Conservation (phyloP, 140 eudicot species). For the Stevia rebaudiana region DNA sequence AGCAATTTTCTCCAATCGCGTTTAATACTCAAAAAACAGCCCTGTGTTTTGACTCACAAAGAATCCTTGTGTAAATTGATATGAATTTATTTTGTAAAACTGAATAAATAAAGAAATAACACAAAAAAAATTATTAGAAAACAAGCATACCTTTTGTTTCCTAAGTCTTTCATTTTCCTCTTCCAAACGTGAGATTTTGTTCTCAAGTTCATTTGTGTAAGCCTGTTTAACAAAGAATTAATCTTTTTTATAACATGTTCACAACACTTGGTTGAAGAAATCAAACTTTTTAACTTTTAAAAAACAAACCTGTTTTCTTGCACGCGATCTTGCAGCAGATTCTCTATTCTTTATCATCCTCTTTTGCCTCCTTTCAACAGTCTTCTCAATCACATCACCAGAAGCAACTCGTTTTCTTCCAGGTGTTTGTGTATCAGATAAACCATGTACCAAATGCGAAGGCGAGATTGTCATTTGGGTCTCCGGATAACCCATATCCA, state of each 20-base stretch:
- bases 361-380: slow-evolving; percentile 89
- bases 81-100: neutral
- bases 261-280: neutral
- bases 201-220: slow-evolving; percentile 78
- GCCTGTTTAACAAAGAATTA: slow-evolving; percentile 40
- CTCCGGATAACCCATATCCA: slow-evolving; percentile 54
- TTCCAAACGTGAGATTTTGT: slow-evolving; percentile 72
- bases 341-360: slow-evolving; percentile 82
- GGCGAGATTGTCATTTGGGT: slow-evolving; percentile 56
- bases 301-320: slow-evolving; percentile 66
- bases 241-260: neutral
- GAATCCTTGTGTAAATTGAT: neutral
- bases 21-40: neutral
- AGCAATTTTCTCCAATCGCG: neutral
- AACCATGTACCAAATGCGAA: slow-evolving; percentile 50
- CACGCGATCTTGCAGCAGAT: slow-evolving; percentile 83
- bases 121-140: too few species aligned
- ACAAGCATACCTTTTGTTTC: slow-evolving; percentile 49
- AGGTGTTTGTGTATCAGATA: slow-evolving; percentile 65
- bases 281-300: neutral
- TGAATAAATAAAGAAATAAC: neutral
- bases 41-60: neutral
- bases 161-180: slow-evolving; percentile 76
- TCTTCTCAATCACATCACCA: slow-evolving; percentile 63
- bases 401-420: slow-evolving; percentile 64